Conservation (phyloP, 257 asterid species). For the Anisodus acutangulus region DNA sequence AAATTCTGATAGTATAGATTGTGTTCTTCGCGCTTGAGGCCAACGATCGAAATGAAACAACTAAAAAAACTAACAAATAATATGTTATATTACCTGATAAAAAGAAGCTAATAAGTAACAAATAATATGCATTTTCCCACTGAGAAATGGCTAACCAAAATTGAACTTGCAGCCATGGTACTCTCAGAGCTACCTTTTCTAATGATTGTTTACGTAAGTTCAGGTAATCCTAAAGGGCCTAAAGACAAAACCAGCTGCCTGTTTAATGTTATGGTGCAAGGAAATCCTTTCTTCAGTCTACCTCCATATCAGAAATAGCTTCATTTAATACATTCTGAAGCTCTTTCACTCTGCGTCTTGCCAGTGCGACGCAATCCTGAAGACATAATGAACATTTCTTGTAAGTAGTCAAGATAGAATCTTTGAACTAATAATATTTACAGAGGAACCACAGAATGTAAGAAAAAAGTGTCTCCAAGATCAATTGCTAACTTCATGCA, state of each 20-base stretch:
- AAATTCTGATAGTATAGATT: too few species aligned
- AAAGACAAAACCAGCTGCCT: background rate
- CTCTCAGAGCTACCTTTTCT: background rate
- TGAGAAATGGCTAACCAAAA: background rate
- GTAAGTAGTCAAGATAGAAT: background rate
- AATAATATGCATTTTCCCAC: background rate
- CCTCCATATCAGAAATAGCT: slow-evolving; percentile 75
- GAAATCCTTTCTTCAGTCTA: slow-evolving; percentile 44
- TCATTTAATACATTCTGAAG: slow-evolving; percentile 60
- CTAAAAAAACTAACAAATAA: background rate
- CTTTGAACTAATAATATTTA: too few species aligned
- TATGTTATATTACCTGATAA: background rate
- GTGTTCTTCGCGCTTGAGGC: background rate
- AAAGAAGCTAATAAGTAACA: background rate
- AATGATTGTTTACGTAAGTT: background rate
- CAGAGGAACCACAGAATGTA: background rate
- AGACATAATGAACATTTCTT: slow-evolving; percentile 23
- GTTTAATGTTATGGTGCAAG: slow-evolving; percentile 18
- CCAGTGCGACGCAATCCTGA: slow-evolving; percentile 74
- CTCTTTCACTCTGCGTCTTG: slow-evolving; percentile 69
- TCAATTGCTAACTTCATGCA: background rate
- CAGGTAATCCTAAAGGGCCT: background rate
- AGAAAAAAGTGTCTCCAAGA: background rate
- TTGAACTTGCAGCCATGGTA: background rate
- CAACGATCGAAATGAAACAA: background rate